Base-by-base conservation (phyloP, 345 rosid species). In the Eucalyptus tenuipes region DNA sequence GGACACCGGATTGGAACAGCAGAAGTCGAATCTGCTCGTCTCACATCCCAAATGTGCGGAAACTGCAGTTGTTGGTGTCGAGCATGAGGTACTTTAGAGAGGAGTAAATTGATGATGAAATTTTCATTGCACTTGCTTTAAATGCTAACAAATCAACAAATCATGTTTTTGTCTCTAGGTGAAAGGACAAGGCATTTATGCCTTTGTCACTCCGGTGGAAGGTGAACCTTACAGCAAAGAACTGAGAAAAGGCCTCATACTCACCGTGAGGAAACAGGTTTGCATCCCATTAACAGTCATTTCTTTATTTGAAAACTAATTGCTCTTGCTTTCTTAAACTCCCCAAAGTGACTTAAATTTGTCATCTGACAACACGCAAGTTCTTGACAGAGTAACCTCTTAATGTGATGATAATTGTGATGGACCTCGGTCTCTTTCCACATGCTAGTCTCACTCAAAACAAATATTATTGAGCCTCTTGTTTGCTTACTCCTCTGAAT, bases 1-100 rank as follows among this genome's bases (percentile, higher is more conserved):
- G 99, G 99, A 81, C 99, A 96, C 93, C 98, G 99, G 66, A 97
- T 97, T 37, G 99, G 99, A 90, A 97, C 99, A 80, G 99, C 98
- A 50, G 99, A 97, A 93, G 98, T 96, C 48, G 99, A 97, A 93
- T 97, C 99, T 93, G 99, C 99, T 89, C 94, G 99, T 96, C 86
- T 97, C 97, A 64, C 99, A 97, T 93, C 98, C 99, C 33, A 95
- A 96, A 42, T 97, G 99, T 90, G 96, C 98, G 57, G 99, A 97
- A 91, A 99, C 99, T 91, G 99, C 99, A 87, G 99, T 97, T 85
- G 99, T 96, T 90, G 97, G 97, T 86, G 87, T 96, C 87, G 99
- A 96, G 92, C 99, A 97, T 33, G 98, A 96, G 99, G 99, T 96
- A 93, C 89, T 86, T 88, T 31, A 24, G 29, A 20, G 33, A n/a